Evolutionary conservation across 768 basidiomycete species (phyloP).

Genomic region (Lactifluus echinatus): DNA sequence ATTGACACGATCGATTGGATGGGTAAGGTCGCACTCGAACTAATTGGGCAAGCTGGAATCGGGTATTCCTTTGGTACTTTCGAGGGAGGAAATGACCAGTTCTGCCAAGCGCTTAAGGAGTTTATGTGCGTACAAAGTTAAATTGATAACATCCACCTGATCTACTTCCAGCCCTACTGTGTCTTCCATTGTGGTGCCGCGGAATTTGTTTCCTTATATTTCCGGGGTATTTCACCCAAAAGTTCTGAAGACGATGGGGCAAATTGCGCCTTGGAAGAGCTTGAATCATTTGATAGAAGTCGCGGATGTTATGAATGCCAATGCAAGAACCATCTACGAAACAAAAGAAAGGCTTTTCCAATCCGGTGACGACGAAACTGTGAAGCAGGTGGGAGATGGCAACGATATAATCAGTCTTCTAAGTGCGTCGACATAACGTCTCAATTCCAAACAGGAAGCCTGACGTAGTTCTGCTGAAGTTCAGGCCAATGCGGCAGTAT

Average conservation of each 20-base stretch:
- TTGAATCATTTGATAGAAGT: slow-evolving; percentile 30
- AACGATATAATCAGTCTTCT: slow-evolving; percentile 41
- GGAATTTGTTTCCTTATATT: slow-evolving; percentile 17
- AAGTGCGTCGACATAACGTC: slow-evolving; percentile 25
- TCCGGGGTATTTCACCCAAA: slow-evolving; percentile 18
- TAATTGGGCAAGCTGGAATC: slow-evolving; percentile 15
- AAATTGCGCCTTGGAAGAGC: slow-evolving; percentile 28
- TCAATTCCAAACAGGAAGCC: slow-evolving; percentile 11
- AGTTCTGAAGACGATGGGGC: slow-evolving; percentile 30
- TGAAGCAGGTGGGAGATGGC: slow-evolving; percentile 27
- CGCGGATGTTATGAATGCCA: slow-evolving; percentile 30
- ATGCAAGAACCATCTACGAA: slow-evolving; percentile 31
- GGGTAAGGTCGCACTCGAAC: slow-evolving; percentile 14
- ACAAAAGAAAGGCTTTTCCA: slow-evolving; percentile 31
- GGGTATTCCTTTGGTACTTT: slow-evolving; percentile 16
- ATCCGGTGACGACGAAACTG: slow-evolving; percentile 28
- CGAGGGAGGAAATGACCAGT: slow-evolving; percentile 13
- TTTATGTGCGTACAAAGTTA: slow-evolving; percentile 14
- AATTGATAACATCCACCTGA: not conserved
- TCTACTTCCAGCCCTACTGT: slow-evolving; percentile 6
- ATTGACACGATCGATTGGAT: slow-evolving; percentile 9
- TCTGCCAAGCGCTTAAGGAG: slow-evolving; percentile 23
- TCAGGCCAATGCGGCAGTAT: too few relatives aligned
- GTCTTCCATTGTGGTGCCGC: slow-evolving; percentile 6
- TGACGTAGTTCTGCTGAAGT: too few relatives aligned